Percentiles rank a stretch among this genome's conserved stretches.
Evolutionary conservation across 176 grass and related monocot species (phyloP).

Genomic region (Thinopyrum elongatum): DNA sequence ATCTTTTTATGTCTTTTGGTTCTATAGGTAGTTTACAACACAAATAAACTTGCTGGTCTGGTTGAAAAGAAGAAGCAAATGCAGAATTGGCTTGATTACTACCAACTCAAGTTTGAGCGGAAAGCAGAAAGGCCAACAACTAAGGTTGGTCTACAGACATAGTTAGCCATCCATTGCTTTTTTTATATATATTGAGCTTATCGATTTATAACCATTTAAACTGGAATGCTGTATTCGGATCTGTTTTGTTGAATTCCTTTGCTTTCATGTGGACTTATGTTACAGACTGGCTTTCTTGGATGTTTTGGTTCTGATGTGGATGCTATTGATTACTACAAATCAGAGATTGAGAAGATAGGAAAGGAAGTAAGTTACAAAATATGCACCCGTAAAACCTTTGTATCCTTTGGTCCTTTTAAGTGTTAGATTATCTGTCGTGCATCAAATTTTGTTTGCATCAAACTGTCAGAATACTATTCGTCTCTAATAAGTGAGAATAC

Average conservation of each 20-base stretch:
- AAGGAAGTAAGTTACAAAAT: slow-evolving; percentile 65
- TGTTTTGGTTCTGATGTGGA: slow-evolving; percentile 79
- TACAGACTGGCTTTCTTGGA: slow-evolving; percentile 89
- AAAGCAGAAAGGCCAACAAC: slow-evolving; percentile 61
- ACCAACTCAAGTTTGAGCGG: slow-evolving; percentile 72
- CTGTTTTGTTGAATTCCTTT: slow-evolving; percentile 25
- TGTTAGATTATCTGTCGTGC: not conserved
- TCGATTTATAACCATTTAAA: no score
- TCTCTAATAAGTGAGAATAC: not conserved
- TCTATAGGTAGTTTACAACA: slow-evolving; percentile 76
- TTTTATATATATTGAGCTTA: no score
- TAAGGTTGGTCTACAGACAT: slow-evolving; percentile 51
- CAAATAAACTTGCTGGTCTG: slow-evolving; percentile 83
- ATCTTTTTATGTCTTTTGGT: not conserved
- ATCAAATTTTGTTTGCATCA: not conserved
- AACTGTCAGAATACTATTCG: not conserved
- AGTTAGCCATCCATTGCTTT: not conserved
- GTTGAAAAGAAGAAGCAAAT: slow-evolving; percentile 88
- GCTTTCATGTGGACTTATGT: slow-evolving; percentile 9
- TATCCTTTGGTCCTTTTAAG: not conserved
- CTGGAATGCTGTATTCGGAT: not conserved
- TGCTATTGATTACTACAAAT: slow-evolving; percentile 90
- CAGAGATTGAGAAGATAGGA: slow-evolving; percentile 74
- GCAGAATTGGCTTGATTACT: slow-evolving; percentile 88
- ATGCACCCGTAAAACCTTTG: not conserved